Percentiles rank a stretch among this genome's conserved stretches.
Evolutionary conservation across 73 alveolate species (phyloP).

Genomic region (Paramecium bursaria): DNA sequence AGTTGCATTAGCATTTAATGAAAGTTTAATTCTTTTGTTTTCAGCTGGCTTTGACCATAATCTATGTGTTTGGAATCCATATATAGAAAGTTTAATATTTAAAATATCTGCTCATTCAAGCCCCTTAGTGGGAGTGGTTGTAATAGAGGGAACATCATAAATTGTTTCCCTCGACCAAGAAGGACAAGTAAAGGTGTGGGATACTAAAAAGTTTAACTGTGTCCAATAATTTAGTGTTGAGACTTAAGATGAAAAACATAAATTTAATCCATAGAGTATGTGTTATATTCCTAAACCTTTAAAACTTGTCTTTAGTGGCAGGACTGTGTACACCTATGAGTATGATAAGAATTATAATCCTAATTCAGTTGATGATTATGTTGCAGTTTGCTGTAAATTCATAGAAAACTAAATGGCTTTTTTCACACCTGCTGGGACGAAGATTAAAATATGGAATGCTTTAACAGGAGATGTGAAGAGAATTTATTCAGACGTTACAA

Average conservation of each 20-base stretch:
- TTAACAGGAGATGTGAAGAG: slow-evolving; percentile 82
- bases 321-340: slow-evolving; percentile 78
- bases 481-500: slow-evolving; percentile 71
- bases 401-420: slow-evolving; percentile 73
- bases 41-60: slow-evolving; percentile 92
- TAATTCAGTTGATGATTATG: slow-evolving; percentile 78
- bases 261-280: slow-evolving; percentile 77
- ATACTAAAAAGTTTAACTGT: slow-evolving; percentile 79
- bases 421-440: slow-evolving; percentile 80
- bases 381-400: slow-evolving; percentile 80
- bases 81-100: slow-evolving; percentile 78
- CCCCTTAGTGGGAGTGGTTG: slow-evolving; percentile 78
- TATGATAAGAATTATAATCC: slow-evolving; percentile 89
- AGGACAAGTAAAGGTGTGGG: slow-evolving; percentile 86
- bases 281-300: slow-evolving; percentile 76
- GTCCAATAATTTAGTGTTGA: slow-evolving; percentile 82
- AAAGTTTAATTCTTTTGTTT: slow-evolving; percentile 77
- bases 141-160: slow-evolving; percentile 79
- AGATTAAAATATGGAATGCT: slow-evolving; percentile 84
- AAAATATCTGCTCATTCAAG: slow-evolving; percentile 83
- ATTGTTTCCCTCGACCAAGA: slow-evolving; percentile 80
- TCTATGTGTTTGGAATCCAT: slow-evolving; percentile 90
- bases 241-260: slow-evolving; percentile 76
- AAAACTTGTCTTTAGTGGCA: slow-evolving; percentile 80
- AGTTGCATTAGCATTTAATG: slow-evolving; percentile 79